Evolutionary conservation across 2,329 filamentous ascomycete genomes (phyloP), one percentile per base, ranked within the genome.

Genomic region (Colletotrichum noveboracense): DNA sequence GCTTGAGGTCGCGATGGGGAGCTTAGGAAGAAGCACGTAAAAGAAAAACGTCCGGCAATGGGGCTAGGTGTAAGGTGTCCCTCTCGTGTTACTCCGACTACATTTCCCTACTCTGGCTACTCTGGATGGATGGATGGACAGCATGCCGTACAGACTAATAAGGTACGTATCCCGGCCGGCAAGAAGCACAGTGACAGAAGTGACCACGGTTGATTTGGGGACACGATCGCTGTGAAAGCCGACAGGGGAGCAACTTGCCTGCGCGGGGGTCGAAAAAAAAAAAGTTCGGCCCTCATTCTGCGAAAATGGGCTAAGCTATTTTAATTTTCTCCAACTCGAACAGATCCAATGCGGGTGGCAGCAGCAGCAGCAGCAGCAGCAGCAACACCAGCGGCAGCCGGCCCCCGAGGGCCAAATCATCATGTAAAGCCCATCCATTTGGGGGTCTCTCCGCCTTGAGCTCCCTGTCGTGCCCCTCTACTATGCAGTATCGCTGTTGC

Each of bases 41-140:
- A 71, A 69, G 70, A 58, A 75, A 75, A 75, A 52, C 55, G 14
- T 32, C 61, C 61, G 55, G 72, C 61, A 60, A 60, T 58, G 36
- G 24, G 34, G 43, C n/a, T 52, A 52, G 69, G 69, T 58, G 38
- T 43, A 62, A 64, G 72, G 69, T 72, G 72, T 72, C 72, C 69
- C 72, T 75, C 72, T 67, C 56, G 36, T 34, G 36, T 62, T 28
- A 56, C 24, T 66, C 26, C 18, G 58, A 55, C 32, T 68, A 68
- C 52, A 34, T 68, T 62, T 61, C 67, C 56, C 32, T 18, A 52
- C 43, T 52, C 43, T 52, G 43, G 43, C 32, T 18, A 52, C 43
- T 52, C 43, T 52, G 43, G 43, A 21, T 21, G 43, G n/a, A 52
- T 21, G 43, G 43, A 52, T 21, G 43, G 43, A 52, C 43, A 52